Evolutionary conservation across 352 stramenopile genomes (phyloP), one percentile per base, ranked within the genome.

Genomic region (Globisporangium acanthophoron): DNA sequence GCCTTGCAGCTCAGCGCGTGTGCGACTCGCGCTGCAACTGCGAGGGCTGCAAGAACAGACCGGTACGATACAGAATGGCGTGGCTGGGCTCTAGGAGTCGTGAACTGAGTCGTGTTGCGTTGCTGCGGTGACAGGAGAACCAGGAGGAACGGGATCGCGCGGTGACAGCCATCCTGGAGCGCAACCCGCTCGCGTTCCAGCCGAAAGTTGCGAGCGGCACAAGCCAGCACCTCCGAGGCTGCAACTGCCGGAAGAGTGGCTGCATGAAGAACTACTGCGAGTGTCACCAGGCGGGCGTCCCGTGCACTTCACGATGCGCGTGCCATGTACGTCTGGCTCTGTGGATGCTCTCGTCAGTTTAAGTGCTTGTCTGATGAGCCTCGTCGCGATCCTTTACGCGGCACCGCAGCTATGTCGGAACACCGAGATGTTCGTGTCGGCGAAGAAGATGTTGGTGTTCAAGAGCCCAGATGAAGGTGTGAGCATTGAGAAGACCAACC

Each of bases 181-280:
- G 96, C 3, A 98, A 98, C 62, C 96, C 96, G 5, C 63, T 89
- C 40, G 96, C 96, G 3, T 99, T 99, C 73, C 80, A 97, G 57
- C 91, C 92, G 7, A 98, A 99, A 65, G 95, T 98, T 29, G 78
- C 74, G 54, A 86, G 56, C 65, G 85, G 68, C n/a, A 77, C 82
- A 8, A 84, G 65, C 27, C 80, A 89, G 39, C 95, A 98, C 65
- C 86, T 97, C 50, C 75, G 90, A 44, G 96, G 96, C 39, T 99
- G 96, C 71, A 97, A 98, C 67, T 99, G 96, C 70, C 80, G 94
- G 0, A 98, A 98, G 67, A 97, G 82, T 52, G 88, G 84, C 27
- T 99, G 96, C 63, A 91, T 98, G 65, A 99, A 99, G 76, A 98
- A 98, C 52, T 99, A 99, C 62, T 99, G 96, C 69, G 96, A 99